Conservation (phyloP, 495 filamentous ascomycete species). For the Tirmania nivea region DNA sequence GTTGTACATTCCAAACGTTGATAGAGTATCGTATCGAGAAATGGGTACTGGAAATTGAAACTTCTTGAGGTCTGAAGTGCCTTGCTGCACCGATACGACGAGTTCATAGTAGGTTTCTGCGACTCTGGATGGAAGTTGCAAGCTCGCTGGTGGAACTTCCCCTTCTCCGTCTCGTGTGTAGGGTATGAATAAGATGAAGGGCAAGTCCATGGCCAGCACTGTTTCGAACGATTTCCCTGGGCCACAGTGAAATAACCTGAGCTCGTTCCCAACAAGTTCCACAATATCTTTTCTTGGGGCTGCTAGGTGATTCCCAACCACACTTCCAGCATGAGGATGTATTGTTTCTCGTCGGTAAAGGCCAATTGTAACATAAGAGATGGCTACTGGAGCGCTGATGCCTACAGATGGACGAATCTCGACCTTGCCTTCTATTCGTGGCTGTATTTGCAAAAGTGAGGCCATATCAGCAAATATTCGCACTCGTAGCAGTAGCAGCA, state of each 20-base stretch:
- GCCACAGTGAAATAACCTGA: constrained; percentile 70
- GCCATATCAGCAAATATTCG: background rate
- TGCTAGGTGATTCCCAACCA: constrained; percentile 78
- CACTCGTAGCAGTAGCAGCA: background rate
- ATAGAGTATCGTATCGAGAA: constrained; percentile 80
- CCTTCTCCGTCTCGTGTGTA: constrained; percentile 80
- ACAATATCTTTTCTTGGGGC: constrained; percentile 79
- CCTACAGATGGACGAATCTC: constrained; percentile 77
- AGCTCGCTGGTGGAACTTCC: constrained; percentile 72
- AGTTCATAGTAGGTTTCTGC: constrained; percentile 95
- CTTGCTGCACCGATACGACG: constrained; percentile 87
- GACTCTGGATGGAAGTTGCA: constrained; percentile 74
- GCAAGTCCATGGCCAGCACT: constrained; percentile 90
- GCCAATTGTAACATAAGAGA: constrained; percentile 86
- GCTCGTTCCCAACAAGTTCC: constrained; percentile 87
- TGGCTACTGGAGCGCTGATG: constrained; percentile 62
- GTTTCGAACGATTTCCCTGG: constrained; percentile 65
- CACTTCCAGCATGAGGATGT: constrained; percentile 80
- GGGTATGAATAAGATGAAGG: constrained; percentile 92
- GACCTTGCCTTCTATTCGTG: constrained; percentile 91
- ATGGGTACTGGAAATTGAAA: constrained; percentile 82
- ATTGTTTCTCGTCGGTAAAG: constrained; percentile 88
- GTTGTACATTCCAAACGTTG: constrained; percentile 99
- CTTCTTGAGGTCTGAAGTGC: constrained; percentile 62
- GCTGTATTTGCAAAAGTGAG: constrained; percentile 31